Base-by-base conservation (phyloP, 2,329 filamentous ascomycete genomes). In the Tolypocladium pustulatum region DNA sequence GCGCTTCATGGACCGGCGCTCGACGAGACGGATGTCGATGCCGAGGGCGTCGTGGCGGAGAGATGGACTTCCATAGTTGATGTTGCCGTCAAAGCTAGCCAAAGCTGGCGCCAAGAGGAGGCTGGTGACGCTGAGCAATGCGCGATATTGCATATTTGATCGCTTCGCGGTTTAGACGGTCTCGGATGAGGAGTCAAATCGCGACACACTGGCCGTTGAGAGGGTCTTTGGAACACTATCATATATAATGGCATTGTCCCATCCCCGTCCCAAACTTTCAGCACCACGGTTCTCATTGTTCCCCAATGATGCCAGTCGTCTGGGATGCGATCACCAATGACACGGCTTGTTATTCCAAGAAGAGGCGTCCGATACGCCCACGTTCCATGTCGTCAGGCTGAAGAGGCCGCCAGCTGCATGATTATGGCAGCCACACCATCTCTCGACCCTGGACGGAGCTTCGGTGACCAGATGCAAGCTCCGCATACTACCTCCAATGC, bases 51-150 rank as follows among this genome's bases (percentile, higher is more conserved):
- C 78, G 63, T 89, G 86, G 51, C 85, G 79, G 46, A 81, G 76
- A 1, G 86, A 89, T 7, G 87, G 86, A 64, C 82, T 86, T 55
- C 78, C 76, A 68, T 88, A 90, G 72, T 89, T 89, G 61, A 89
- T 68, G 67, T 89, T 89, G 4, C 70, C 70, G 7, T 68, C 64
- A 55, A 63, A 66, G 60, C 56, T 60, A 36, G 59, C 61, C 9
- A 7, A 17, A 7, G 60, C 57, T 5, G 54, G 13, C 15, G 32
- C 57, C 17, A 12, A 36, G 34, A 59, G 57, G 20, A 58, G 56
- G 53, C 55, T 32, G 30, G 54, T 34, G 38, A 40, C 51, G 20
- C n/a, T 38, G 22, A 59, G 53, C 27, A 59, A 52, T 9, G 41
- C 36, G 12, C 34, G 22, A 32, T 53, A 43, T 49, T n/a, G 55